Conservation (phyloP, 2,329 filamentous ascomycete genomes). For the Epichloe typhina region DNA sequence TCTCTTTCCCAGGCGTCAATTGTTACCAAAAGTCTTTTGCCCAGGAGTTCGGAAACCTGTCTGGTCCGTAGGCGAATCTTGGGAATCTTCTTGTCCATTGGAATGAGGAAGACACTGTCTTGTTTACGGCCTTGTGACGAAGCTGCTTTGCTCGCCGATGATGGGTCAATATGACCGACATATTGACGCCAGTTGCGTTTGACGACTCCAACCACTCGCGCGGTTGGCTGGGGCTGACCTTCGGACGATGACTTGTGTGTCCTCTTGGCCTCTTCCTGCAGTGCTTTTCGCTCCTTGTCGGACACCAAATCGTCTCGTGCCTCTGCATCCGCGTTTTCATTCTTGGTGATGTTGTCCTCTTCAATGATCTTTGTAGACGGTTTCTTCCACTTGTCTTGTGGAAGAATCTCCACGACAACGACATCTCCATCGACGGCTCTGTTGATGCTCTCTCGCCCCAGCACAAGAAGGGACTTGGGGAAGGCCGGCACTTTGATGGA, state of each 20-base stretch:
- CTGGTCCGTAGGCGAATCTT: slow-evolving; percentile 90
- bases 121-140: slow-evolving; percentile 70
- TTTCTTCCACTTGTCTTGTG: slow-evolving; percentile 92
- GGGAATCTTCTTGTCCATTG: slow-evolving; percentile 96
- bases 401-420: slow-evolving; percentile 84
- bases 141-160: slow-evolving; percentile 60
- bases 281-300: slow-evolving; percentile 69
- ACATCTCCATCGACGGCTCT: slow-evolving; percentile 82
- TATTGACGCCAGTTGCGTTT: slow-evolving; percentile 98
- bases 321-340: slow-evolving; percentile 85
- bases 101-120: slow-evolving; percentile 86
- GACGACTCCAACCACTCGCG: slow-evolving; percentile 79
- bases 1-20: slow-evolving; percentile 95
- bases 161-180: slow-evolving; percentile 85
- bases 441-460: slow-evolving; percentile 94
- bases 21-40: slow-evolving; percentile 82
- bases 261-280: slow-evolving; percentile 84
- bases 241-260: slow-evolving; percentile 67
- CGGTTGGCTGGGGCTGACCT: slow-evolving; percentile 75
- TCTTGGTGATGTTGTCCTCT: slow-evolving; percentile 79
- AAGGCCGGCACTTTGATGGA: slow-evolving; percentile 85
- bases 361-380: slow-evolving; percentile 94
- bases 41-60: slow-evolving; percentile 76
- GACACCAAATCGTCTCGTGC: slow-evolving; percentile 67
- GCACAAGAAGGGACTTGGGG: slow-evolving; percentile 72